Evolutionary conservation across 106 monocot species (phyloP).

Genomic region (Narthecium ossifragum): DNA sequence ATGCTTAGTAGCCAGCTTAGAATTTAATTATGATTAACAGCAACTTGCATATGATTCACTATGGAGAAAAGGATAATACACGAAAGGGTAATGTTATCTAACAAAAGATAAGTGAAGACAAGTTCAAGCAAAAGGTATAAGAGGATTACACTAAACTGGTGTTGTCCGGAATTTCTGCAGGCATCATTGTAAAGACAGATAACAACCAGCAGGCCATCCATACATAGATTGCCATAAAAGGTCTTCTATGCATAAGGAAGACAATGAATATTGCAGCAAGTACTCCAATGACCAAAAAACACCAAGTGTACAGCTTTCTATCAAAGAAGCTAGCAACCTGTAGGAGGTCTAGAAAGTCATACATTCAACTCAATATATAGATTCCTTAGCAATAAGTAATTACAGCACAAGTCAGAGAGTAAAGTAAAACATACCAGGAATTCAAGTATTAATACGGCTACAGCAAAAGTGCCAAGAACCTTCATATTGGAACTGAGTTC

Average conservation of each 20-base stretch:
- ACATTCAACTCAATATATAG: background rate
- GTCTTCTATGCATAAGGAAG: slow-evolving; percentile 17
- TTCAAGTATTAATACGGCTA: slow-evolving; percentile 65
- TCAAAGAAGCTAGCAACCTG: slow-evolving; percentile 84
- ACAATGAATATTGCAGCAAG: slow-evolving; percentile 30
- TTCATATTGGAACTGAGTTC: slow-evolving; percentile 29
- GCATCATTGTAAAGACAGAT: slow-evolving; percentile 87
- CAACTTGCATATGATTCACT: too few species aligned
- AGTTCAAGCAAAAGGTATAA: slow-evolving; percentile 1
- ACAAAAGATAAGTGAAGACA: too few species aligned
- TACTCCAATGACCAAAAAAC: slow-evolving; percentile 55
- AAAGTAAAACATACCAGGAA: slow-evolving; percentile 54
- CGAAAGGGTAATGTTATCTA: too few species aligned
- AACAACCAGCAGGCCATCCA: slow-evolving; percentile 70
- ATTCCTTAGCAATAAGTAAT: background rate
- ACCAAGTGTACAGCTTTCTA: slow-evolving; percentile 85
- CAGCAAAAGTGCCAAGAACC: slow-evolving; percentile 24
- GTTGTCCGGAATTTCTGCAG: slow-evolving; percentile 95
- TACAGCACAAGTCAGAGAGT: background rate
- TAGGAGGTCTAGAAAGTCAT: background rate
- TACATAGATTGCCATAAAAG: slow-evolving; percentile 39
- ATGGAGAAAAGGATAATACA: too few species aligned
- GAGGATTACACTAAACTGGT: slow-evolving; percentile 69
- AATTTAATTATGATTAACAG: too few species aligned
- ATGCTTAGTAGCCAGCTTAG: too few species aligned